Conservation (phyloP, 805 yeast genomes). For the Wickerhamiella australiensis region DNA sequence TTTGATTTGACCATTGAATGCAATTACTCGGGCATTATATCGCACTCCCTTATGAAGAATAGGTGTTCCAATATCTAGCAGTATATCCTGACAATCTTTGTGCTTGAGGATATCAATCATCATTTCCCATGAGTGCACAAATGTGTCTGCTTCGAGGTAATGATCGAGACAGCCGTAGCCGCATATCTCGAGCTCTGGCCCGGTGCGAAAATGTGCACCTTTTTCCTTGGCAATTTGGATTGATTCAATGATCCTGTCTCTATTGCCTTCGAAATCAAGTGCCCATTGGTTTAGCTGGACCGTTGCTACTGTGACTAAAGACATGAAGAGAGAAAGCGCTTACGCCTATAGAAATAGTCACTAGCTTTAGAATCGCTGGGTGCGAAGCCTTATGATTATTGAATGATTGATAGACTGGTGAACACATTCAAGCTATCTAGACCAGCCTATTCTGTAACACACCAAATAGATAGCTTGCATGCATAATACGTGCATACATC, state of each 20-base stretch:
- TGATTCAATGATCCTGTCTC: constrained; percentile 78
- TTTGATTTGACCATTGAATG: constrained; percentile 65
- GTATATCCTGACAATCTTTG: constrained; percentile 58
- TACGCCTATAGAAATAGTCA: no score
- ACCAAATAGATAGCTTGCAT: no score
- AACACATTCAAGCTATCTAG: no score
- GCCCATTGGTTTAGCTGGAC: constrained; percentile 99
- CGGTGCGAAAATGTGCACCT: constrained; percentile 79
- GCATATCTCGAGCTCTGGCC: constrained; percentile 90
- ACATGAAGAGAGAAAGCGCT: constrained; percentile 6
- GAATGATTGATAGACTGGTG: no score
- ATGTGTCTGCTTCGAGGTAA: constrained; percentile 79
- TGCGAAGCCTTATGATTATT: no score
- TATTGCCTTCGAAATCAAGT: constrained; percentile 89
- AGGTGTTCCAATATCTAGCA: constrained; percentile 93
- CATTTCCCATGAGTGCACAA: constrained; percentile 90
- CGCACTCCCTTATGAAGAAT: constrained; percentile 73
- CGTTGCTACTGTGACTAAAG: constrained; percentile 70
- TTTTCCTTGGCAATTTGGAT: constrained; percentile 60
- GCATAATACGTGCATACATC: no score
- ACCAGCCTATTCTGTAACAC: no score
- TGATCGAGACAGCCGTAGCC: constrained; percentile 74
- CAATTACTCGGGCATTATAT: constrained; percentile 81
- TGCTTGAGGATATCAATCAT: constrained; percentile 61
- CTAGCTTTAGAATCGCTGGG: no score